phyloP scores from a whole-genome alignment of 2,329 filamentous ascomycete species.

The Fragosphaeria purpurea region DNA sequence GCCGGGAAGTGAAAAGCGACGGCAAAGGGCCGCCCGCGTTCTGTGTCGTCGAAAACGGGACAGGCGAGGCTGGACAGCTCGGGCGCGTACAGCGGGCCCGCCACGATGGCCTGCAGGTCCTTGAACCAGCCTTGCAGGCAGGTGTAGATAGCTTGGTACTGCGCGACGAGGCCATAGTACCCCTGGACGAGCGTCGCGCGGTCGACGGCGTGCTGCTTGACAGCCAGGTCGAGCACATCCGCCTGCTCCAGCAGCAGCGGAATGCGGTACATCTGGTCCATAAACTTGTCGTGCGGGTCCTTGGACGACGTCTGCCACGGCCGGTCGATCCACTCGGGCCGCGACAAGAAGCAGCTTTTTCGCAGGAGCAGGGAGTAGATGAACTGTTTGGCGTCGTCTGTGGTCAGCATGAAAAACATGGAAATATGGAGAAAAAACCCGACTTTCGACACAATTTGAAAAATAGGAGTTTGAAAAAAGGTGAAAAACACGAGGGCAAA shows the following conservation, averaged over 20 bases:
- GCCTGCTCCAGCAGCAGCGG: slow-evolving; percentile 9
- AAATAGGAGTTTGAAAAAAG: too few species aligned
- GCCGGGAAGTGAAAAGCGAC: slow-evolving; percentile 16
- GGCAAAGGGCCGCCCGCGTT: slow-evolving; percentile 10
- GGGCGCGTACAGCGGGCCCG: slow-evolving; percentile 14
- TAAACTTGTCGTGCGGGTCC: slow-evolving; percentile 13
- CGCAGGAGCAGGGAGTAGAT: slow-evolving; percentile 10
- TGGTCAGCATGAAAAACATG: too few species aligned
- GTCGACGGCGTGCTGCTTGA: background rate
- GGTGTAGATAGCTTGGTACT: slow-evolving; percentile 7
- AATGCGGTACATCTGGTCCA: slow-evolving; percentile 14
- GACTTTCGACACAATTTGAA: too few species aligned
- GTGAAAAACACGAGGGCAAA: too few species aligned
- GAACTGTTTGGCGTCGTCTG: slow-evolving; percentile 4
- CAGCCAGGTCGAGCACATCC: background rate
- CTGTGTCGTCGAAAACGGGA: slow-evolving; percentile 1
- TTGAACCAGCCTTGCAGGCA: slow-evolving; percentile 8
- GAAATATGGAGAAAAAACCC: background rate
- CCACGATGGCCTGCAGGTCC: slow-evolving; percentile 8
- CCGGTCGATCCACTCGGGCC: slow-evolving; percentile 10
- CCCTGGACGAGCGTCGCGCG: background rate
- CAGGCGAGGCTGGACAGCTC: slow-evolving; percentile 11
- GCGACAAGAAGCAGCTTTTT: slow-evolving; percentile 11
- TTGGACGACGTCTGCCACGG: slow-evolving; percentile 12
- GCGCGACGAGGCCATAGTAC: slow-evolving; percentile 4